Base-by-base conservation (phyloP, 2,329 filamentous ascomycete species). In the Byssochlamys sp. region DNA sequence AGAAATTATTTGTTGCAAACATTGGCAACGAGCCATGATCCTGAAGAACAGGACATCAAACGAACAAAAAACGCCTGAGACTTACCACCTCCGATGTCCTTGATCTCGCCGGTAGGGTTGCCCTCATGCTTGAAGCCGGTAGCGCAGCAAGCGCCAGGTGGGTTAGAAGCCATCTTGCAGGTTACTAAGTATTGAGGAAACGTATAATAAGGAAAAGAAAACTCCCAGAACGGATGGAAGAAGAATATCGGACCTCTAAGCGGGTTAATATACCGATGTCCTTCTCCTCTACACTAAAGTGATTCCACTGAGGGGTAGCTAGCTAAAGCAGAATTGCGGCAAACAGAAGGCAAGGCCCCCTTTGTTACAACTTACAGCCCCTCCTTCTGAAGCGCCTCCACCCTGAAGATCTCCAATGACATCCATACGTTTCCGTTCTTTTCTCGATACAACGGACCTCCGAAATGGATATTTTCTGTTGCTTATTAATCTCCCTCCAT, bases 91-190 rank as follows among this genome's bases (percentile, higher is more conserved):
- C 72, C 73, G 57, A 82, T 72, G 52, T 71, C 73, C 65, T 78
- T 77, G 53, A 76, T 65, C 62, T 80, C 74, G 53, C 80, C 80
- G 19, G 67, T 65, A 12, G 79, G 70, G 45, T 68, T 73, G 57
- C 80, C 80, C 64, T 80, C 73, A 62, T 82, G 80, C 69, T 77
- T 79, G 67, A 81, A 73, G 62, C 78, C 78, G 57, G 72, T 61
- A 60, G 74, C 68, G 63, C 78, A 81, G 72, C 78, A 81, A 53
- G 71, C 63, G 58, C 68, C 72, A 51, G 78, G 75, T n/a, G 78
- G 73, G 63, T 81, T 73, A 49, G 80, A 82, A 25, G 80, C 73
- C 80, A 82, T 82, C 60, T 55, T 69, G 53, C 14, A 45, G 39
- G 12, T 45, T 19, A 5, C 11, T 31, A 31, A 31, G n/a, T 24